Evolutionary conservation across 805 yeast species (phyloP).

Genomic region (Zygosaccharomyces pseudorouxii): DNA sequence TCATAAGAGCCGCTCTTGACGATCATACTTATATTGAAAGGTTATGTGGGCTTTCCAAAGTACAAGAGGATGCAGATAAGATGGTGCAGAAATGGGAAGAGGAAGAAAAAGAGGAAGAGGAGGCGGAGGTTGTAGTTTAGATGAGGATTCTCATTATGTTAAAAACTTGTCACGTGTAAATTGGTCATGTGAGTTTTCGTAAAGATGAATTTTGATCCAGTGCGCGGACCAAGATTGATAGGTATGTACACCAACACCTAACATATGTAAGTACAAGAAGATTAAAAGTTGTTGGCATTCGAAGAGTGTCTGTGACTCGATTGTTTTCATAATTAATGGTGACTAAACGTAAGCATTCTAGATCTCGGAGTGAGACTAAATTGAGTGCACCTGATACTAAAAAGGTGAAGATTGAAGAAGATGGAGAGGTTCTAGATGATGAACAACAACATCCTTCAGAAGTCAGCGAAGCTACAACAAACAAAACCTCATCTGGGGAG

Average conservation of each 20-base stretch:
- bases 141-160: too few relatives aligned
- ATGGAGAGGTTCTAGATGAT: slow-evolving; percentile 1
- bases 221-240: background rate
- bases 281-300: background rate
- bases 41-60: slow-evolving; percentile 69
- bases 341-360: slow-evolving; percentile 13
- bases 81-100: slow-evolving; percentile 27
- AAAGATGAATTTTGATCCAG: background rate
- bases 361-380: slow-evolving; percentile 11
- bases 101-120: slow-evolving; percentile 28
- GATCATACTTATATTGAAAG: slow-evolving; percentile 66
- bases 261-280: background rate
- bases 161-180: too few relatives aligned
- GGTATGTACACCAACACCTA: background rate
- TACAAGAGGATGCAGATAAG: slow-evolving; percentile 54
- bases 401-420: slow-evolving; percentile 10
- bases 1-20: slow-evolving; percentile 65
- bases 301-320: background rate
- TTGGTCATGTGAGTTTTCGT: background rate
- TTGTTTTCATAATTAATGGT: slow-evolving; percentile 8
- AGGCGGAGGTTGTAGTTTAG: slow-evolving; percentile 8
- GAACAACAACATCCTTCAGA: background rate
- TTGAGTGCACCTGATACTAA: slow-evolving; percentile 12
- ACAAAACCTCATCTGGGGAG: background rate
- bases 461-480: background rate